These are phyloP conservation scores for Ilyonectria destructans DNA, from an alignment of 2,329 filamentous ascomycete species.

Conservation along the genomic window DNA sequence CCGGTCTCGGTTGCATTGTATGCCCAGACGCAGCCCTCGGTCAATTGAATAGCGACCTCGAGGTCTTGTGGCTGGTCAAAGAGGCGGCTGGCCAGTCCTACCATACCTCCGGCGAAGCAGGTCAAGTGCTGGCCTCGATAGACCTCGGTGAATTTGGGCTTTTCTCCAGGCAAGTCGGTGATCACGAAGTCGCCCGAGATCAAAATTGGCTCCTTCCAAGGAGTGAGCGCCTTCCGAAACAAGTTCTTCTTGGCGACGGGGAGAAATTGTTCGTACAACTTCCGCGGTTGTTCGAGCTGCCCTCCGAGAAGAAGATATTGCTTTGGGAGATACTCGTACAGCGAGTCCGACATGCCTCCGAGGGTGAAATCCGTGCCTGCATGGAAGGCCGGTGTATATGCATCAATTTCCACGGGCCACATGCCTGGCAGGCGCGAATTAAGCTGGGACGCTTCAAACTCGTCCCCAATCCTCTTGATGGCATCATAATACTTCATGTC, in stretches of 20 bases:
- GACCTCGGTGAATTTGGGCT: conserved; percentile 52
- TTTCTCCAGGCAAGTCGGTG: conserved; percentile 39
- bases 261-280: conserved; percentile 58
- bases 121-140: conserved; percentile 70
- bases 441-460: conserved; percentile 68
- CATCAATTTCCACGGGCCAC: conserved; percentile 72
- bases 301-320: conserved; percentile 78
- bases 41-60: conserved; percentile 70
- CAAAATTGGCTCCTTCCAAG: conserved; percentile 72
- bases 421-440: conserved; percentile 73
- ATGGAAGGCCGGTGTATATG: conserved; percentile 48
- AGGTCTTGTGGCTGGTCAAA: conserved; percentile 71
- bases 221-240: conserved; percentile 78
- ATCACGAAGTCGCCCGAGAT: conserved; percentile 70
- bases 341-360: conserved; percentile 71
- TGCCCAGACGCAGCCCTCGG: conserved; percentile 76
- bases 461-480: conserved; percentile 70
- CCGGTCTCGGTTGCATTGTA: conserved; percentile 72
- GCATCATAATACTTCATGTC: conserved; percentile 76
- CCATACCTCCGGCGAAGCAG: conserved; percentile 80
- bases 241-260: conserved; percentile 70
- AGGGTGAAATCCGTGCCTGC: conserved; percentile 66
- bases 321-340: conserved; percentile 78
- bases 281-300: conserved; percentile 50
- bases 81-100: conserved; percentile 74